Conservation (phyloP, 2,329 filamentous ascomycete species). For the Onygenales sp. region DNA sequence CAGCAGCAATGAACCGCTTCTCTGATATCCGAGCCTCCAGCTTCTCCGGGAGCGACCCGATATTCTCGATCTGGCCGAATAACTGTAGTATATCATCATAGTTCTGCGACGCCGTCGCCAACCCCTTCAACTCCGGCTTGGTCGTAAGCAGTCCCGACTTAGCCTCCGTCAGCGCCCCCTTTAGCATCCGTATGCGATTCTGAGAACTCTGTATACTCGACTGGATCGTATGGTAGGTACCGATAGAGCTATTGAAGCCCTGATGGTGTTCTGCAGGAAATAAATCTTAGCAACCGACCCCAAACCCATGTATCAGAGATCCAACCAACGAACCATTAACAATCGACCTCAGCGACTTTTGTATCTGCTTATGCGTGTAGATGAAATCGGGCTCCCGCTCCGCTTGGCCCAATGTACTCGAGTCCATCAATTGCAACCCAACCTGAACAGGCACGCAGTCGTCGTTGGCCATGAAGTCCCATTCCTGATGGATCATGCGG, state of each 20-base stretch:
- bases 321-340: slow-evolving; percentile 56
- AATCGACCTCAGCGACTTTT: slow-evolving; percentile 84
- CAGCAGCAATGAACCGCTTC: slow-evolving; percentile 86
- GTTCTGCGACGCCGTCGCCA: slow-evolving; percentile 76
- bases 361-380: slow-evolving; percentile 75
- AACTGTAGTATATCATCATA: slow-evolving; percentile 85
- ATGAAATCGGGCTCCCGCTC: slow-evolving; percentile 80
- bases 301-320: background rate
- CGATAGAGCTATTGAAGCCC: slow-evolving; percentile 97
- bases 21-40: slow-evolving; percentile 91
- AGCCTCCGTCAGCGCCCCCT: slow-evolving; percentile 70
- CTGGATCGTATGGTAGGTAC: slow-evolving; percentile 98
- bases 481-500: slow-evolving; percentile 75
- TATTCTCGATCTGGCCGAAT: slow-evolving; percentile 73
- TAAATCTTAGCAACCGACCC: background rate
- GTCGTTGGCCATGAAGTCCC: slow-evolving; percentile 82
- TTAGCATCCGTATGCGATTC: slow-evolving; percentile 69
- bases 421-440: slow-evolving; percentile 88
- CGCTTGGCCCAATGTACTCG: slow-evolving; percentile 83
- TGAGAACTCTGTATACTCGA: slow-evolving; percentile 84
- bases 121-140: slow-evolving; percentile 81
- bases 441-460: slow-evolving; percentile 90
- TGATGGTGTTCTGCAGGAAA: slow-evolving; percentile 70
- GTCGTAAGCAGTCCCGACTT: slow-evolving; percentile 74
- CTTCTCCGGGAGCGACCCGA: slow-evolving; percentile 82